Percentiles rank a stretch among this genome's conserved stretches.
These are phyloP conservation scores for Cladorrhinum sp. DNA, from an alignment of 2,329 filamentous ascomycete species.

Conservation along the genomic window DNA sequence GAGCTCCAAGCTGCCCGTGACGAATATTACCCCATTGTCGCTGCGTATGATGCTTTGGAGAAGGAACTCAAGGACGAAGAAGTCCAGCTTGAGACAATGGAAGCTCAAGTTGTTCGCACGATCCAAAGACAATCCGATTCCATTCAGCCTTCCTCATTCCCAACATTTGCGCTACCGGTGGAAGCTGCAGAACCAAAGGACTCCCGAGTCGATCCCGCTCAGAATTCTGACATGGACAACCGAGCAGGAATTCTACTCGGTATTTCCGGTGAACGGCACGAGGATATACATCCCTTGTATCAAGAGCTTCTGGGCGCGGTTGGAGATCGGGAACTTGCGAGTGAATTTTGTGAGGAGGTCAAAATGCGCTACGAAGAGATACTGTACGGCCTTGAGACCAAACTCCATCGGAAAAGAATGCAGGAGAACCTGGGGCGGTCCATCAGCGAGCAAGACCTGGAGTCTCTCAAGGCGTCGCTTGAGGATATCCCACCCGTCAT, in stretches of 20 bases:
- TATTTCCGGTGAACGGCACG: constrained; percentile 27
- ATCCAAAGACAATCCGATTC: not conserved
- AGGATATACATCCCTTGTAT: constrained; percentile 47
- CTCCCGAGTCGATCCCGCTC: not conserved
- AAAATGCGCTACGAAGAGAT: constrained; percentile 38
- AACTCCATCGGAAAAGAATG: constrained; percentile 21
- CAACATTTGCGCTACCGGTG: not conserved
- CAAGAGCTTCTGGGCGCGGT: constrained; percentile 41
- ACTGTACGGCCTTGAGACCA: constrained; percentile 35
- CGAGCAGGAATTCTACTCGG: constrained; percentile 26
- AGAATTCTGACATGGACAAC: constrained; percentile 9
- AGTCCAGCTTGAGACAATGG: constrained; percentile 27
- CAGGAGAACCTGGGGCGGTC: constrained; percentile 20
- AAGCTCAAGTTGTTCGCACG: constrained; percentile 37
- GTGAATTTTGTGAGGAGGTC: constrained; percentile 47
- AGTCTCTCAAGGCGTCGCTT: constrained; percentile 32
- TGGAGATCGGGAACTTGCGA: constrained; percentile 45
- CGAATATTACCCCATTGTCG: constrained; percentile 37
- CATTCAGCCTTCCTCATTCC: not conserved
- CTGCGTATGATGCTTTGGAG: constrained; percentile 35
- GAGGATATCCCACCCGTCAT: constrained; percentile 22
- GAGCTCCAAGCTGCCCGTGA: constrained; percentile 39
- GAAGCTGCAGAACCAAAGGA: not conserved
- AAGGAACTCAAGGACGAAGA: constrained; percentile 20
- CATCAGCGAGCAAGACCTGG: constrained; percentile 38